Base-by-base conservation (phyloP, 345 rosid species). In the Dipteronia dyeriana region DNA sequence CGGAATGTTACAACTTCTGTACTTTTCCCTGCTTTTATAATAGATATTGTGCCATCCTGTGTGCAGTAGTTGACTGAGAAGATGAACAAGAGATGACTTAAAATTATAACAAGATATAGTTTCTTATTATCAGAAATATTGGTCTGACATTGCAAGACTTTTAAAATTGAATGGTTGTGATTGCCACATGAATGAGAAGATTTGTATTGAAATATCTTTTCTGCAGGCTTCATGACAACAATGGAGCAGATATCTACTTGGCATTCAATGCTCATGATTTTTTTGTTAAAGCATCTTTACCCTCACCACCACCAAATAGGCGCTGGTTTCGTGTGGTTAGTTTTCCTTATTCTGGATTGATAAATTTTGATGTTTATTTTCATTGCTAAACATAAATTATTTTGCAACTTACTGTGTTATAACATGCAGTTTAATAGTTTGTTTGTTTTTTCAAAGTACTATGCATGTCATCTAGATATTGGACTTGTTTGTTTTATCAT, bases 251-350 rank as follows among this genome's bases (percentile, higher is more conserved):
- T 80, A 83, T 91, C 80, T 92, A 91, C 82, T 41, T 83, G 74
- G 98, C 97, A 9, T 93, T 95, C 77, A 95, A 93, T 67, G 92
- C 97, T 26, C 99, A 91, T 71, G 82, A 88, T 72, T 92, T 81
- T 78, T 82, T 82, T 66, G 91, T 95, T 70, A 85, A 87, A 75
- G 91, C 84, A 82, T 49, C 88, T 23, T 87, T 93, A 80, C 96
- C 97, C 29, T 81, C 82, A 59, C 92, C 94, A 66, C 92, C 90
- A 17, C 53, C 72, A 22, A 84, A 78, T 51, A 86, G 90, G 82
- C 79, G 66, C 25, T 95, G 99, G 99, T 82, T 76, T 83, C 93
- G 97, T 23, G 94, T 95, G 98, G 98, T 91, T 17, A 91, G 97
- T 85, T 67, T 69, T 57, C 57, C 74, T 34, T 75, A 23, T 66